Evolutionary conservation across 768 basidiomycete species (phyloP), one percentile per base, ranked within the genome.

Genomic region (Boletellus ananas): DNA sequence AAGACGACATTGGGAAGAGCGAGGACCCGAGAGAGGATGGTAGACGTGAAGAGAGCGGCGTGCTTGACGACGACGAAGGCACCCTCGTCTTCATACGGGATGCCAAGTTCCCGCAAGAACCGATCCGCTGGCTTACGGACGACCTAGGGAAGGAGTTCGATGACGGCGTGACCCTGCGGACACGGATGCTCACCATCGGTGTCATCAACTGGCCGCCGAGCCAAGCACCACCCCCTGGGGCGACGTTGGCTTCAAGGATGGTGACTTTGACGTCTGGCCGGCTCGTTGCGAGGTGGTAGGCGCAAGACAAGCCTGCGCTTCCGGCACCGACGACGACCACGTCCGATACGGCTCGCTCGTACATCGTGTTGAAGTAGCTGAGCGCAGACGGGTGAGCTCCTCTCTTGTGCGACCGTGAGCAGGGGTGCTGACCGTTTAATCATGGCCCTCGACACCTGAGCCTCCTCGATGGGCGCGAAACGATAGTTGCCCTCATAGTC

Each of bases 1-100:
- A 87, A 67, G 29, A 84, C 79, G 43, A 88, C 83, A 57, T 88
- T 88, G 14, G 83, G 82, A 57, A 83, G 70, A 12, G 82, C 75
- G 51, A 88, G 79, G 47, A 87, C 84, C 41, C 79, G 79, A 49
- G 84, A 83, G 34, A 91, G 72, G 40, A 89, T 66, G 1, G 87
- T 89, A 13, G 85, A 82, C 2, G 87, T 91, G 75, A 90, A 90
- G 52, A 90, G 72, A 0, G 87, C 87, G 1, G 87, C 86, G 57
- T 90, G 87, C 64, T 87, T 87, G 57, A 91, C 87, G 54, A 91
- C 82, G 53, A 88, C 85, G 61, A 83, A 89, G 25, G 75, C 54
- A 47, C 86, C 87, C 64, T 89, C 87, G 63, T 89, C 88, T 56
- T 90, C 87, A 65, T 81, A 89, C 1, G 81, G 78, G 18, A 90